Evolutionary conservation across 2,329 filamentous ascomycete genomes (phyloP).

Genomic region (Fusarium tjaetaba): DNA sequence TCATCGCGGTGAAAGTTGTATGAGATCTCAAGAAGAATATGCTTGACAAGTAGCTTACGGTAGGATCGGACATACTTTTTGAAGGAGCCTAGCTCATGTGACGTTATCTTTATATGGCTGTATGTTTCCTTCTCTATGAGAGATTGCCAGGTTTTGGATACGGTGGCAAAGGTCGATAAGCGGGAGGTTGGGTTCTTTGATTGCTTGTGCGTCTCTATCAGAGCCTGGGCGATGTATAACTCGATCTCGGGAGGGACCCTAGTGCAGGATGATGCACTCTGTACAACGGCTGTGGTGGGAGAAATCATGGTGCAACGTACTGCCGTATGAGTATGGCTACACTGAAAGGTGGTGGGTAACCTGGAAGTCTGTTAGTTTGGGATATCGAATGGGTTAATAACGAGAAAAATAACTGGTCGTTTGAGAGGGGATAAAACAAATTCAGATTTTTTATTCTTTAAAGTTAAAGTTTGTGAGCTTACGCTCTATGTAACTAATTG

Average conservation of each 20-base stretch:
- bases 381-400: neutral
- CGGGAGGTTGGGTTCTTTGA: accelerated
- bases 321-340: neutral
- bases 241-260: neutral
- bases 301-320: neutral
- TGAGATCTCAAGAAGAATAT: slow-evolving; percentile 15
- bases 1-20: neutral
- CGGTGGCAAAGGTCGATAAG: neutral
- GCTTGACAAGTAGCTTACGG: neutral
- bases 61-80: neutral
- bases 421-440: neutral
- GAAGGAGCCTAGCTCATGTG: neutral
- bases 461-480: no score
- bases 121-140: slow-evolving; percentile 10
- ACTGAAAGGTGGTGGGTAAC: accelerated
- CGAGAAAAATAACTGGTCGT: accelerated
- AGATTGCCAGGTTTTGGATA: slow-evolving; percentile 14
- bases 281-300: neutral
- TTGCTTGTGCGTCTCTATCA: neutral
- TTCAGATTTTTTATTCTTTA: neutral
- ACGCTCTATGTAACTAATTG: neutral
- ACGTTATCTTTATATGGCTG: neutral
- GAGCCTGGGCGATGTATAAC: neutral
- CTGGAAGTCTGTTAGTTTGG: neutral
- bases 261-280: accelerated